These are phyloP conservation scores for Torrubiella hemipterigena DNA, from an alignment of 2,329 filamentous ascomycete genomes.

Conservation along the genomic window DNA sequence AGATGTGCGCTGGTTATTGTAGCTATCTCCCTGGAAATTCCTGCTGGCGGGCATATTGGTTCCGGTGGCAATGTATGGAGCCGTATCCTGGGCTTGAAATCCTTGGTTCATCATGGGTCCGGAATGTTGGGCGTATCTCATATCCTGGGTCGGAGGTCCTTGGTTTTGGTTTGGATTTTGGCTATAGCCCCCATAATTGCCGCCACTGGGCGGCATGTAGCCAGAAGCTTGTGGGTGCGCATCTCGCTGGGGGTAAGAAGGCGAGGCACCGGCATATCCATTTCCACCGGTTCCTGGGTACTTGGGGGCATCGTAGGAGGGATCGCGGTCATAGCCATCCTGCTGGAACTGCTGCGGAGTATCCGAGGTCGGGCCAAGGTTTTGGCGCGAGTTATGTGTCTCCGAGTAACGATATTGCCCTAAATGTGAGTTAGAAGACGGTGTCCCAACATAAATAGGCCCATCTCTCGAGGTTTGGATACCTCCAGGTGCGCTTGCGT, in stretches of 20 bases:
- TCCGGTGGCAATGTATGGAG: constrained; percentile 22
- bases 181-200: constrained; percentile 12
- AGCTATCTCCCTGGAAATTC: constrained; percentile 17
- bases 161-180: constrained; percentile 15
- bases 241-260: constrained; percentile 16
- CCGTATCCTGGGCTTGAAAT: constrained; percentile 19
- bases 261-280: constrained; percentile 35
- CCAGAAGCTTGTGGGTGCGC: constrained; percentile 11
- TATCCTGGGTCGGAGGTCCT: no score
- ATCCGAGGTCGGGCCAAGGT: constrained; percentile 32
- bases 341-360: constrained; percentile 19
- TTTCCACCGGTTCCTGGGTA: constrained; percentile 38
- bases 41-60: constrained; percentile 17
- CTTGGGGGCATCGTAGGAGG: constrained; percentile 29
- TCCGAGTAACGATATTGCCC: constrained; percentile 45
- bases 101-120: constrained; percentile 18
- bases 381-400: constrained; percentile 34
- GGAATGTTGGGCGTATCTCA: constrained; percentile 14
- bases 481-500: constrained; percentile 37
- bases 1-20: constrained; percentile 17
- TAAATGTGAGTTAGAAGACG: constrained; percentile 46
- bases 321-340: constrained; percentile 26
- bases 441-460: constrained; percentile 34
- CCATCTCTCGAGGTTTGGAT: constrained; percentile 40
- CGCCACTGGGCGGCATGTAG: constrained; percentile 17